Conservation (phyloP, 1,139 yeast genomes). For the Blastobotrys illinoisensis region DNA sequence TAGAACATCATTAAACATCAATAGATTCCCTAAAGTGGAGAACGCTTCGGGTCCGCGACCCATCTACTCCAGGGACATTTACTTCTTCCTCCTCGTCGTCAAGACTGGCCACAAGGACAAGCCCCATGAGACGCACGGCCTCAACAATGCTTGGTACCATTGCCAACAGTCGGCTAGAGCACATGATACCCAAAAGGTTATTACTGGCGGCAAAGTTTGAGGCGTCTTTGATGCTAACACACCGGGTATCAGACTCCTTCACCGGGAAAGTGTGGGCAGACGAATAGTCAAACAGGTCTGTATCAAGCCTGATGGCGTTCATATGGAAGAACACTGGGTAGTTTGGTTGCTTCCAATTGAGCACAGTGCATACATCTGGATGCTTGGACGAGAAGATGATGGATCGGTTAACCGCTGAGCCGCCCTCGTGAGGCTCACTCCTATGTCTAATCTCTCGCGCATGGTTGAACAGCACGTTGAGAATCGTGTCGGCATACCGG, state of each 20-base stretch:
- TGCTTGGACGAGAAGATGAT: slow-evolving; percentile 81
- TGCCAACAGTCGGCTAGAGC: slow-evolving; percentile 63
- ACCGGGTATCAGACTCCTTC: slow-evolving; percentile 37
- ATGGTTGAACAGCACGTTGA: slow-evolving; percentile 71
- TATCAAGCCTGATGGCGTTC: slow-evolving; percentile 35
- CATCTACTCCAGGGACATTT: slow-evolving; percentile 56
- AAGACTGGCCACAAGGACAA: slow-evolving; percentile 65
- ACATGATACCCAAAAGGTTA: slow-evolving; percentile 76
- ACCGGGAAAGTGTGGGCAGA: slow-evolving; percentile 34
- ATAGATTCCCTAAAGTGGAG: slow-evolving; percentile 67
- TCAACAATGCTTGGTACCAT: slow-evolving; percentile 74
- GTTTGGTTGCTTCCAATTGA: slow-evolving; percentile 98
- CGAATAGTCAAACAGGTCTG: slow-evolving; percentile 34
- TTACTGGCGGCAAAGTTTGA: slow-evolving; percentile 71
- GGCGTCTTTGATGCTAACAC: slow-evolving; percentile 56
- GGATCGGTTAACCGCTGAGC: slow-evolving; percentile 41
- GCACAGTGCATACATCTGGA: slow-evolving; percentile 80
- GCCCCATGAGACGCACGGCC: slow-evolving; percentile 71
- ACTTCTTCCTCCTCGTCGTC: slow-evolving; percentile 22
- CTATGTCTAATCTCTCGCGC: slow-evolving; percentile 39
- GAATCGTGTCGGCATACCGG: slow-evolving; percentile 65
- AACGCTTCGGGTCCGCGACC: slow-evolving; percentile 60
- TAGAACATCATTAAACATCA: slow-evolving; percentile 28
- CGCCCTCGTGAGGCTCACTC: slow-evolving; percentile 12
- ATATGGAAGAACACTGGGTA: slow-evolving; percentile 87